Base-by-base conservation (phyloP, 2,329 filamentous ascomycete genomes). In the Penicillium concentricum region DNA sequence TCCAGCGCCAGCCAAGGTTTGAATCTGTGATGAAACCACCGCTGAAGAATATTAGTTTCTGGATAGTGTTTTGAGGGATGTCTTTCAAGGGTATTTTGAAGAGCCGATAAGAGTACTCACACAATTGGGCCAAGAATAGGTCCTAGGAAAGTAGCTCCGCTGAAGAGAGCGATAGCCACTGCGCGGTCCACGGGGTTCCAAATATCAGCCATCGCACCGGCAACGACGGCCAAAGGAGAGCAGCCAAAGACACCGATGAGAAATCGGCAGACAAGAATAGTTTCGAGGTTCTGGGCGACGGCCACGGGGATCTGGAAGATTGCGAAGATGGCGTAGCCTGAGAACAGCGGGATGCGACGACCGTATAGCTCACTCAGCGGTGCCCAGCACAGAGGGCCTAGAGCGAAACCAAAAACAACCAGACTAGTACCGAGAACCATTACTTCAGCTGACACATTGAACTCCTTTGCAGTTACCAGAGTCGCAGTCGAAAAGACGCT, bases 1-100 rank as follows among this genome's bases (percentile, higher is more conserved):
- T 85, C 82, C 83, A 86, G 37, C 82, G 74, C 82, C 83, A 85
- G 28, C 82, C 81, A 0, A 85, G 76, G 57, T 78, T 59, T 18
- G 73, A 78, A 44, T 80, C 70, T 1, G 77, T 78, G 24, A 82
- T 76, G 57, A 83, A 84, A 0, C 76, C 78, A 13, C 81, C 80
- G 3, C 65, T 67, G 32, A 37, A 42, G 6, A 24, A 26, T 37
- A 9, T 48, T 52, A 50, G 46, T 26, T 37, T 54, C 46, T 43
- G 30, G 3, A 22, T 18, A n/a, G 5, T 24, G 15, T 2, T 35
- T 26, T 12, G 16, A 16, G 28, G 30, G 8, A 20, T 4, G 6
- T 30, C n/a, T n/a, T 18, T 13, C 20, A 12, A n/a, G 10, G 34
- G 20, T n/a, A n/a, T 30, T 12, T 8, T 4, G n/a, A 28, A 20